Evolutionary conservation across 108 stramenopile species (phyloP), one percentile per base, ranked within the genome.

Genomic region (Cyclotella kingstonii): DNA sequence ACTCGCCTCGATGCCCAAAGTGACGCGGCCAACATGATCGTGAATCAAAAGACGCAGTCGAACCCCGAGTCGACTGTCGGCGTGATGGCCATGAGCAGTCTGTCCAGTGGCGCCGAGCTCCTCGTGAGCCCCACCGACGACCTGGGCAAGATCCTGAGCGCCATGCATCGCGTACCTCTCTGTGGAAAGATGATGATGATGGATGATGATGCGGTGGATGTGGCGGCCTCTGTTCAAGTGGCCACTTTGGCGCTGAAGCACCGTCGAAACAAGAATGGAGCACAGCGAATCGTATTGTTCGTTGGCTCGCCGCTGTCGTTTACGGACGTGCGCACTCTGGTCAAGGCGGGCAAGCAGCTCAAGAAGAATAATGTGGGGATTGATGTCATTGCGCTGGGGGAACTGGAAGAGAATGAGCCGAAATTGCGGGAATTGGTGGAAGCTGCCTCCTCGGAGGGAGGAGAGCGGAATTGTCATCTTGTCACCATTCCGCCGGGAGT

Each of bases 1-100:
- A 93, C 94, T n/a, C 94, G 98, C 25, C 77, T 98, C 70, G 96
- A 97, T 58, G 96, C 97, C 21, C 97, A 98, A 77, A 82, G 91
- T 60, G 98, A 98, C 77, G 98, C 98, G 0, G 95, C 95, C 48
- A 97, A 97, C 73, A 69, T 96, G 40, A 65, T 98, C 60, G 92
- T 91, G 55, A 89, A 86, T 18, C 77, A 83, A 70, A 97, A 96
- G 65, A 95, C 92, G 9, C 83, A 93, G 43, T 76, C 80, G 30
- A 97, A 98, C 75, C 97, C 98, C 28, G 97, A 99, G 79, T 91
- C 81, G 50, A 97, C 97, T 46, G 97, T 97, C n/a, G 98, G 98
- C 27, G 82, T 99, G 19, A 79, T 91, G 28, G 74, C 84, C 60
- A 89, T 84, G 83, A 45, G 45, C 19, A 58, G 70, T 22, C 85